These are phyloP conservation scores for Royoungia palumana DNA, from an alignment of 768 basidiomycete genomes.

Conservation along the genomic window DNA sequence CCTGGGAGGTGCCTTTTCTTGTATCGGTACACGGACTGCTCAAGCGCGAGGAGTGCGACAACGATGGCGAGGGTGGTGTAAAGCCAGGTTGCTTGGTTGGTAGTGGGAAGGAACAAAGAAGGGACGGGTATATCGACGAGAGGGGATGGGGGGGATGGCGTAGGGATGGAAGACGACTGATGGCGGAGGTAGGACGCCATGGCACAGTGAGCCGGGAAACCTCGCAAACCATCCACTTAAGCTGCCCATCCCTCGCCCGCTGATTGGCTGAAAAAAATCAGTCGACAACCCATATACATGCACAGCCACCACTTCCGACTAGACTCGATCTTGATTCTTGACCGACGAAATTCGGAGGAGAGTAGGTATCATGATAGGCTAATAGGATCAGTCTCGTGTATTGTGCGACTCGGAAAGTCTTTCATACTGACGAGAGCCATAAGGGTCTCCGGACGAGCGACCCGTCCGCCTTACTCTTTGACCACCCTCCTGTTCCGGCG, in stretches of 20 bases:
- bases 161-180: conserved; percentile 32
- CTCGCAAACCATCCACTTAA: neutral
- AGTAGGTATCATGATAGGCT: no score
- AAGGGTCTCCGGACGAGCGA: no score
- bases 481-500: no score
- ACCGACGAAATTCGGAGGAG: no score
- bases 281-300: conserved; percentile 10
- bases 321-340: no score
- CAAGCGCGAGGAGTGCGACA: conserved; percentile 72
- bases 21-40: conserved; percentile 83
- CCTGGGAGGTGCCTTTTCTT: conserved; percentile 92
- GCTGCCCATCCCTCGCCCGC: neutral
- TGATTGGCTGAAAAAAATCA: conserved; percentile 29
- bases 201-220: conserved; percentile 1
- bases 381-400: no score
- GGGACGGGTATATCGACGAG: conserved; percentile 47
- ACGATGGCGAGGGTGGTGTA: conserved; percentile 71
- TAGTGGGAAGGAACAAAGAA: conserved; percentile 38
- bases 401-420: no score
- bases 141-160: conserved; percentile 43
- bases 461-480: no score
- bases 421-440: no score
- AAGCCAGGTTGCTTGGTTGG: conserved; percentile 44
- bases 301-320: conserved; percentile 13
- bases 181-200: conserved; percentile 36